Evolutionary conservation across 345 rosid genomes (phyloP), one percentile per base, ranked within the genome.

Genomic region (Brassica juncea): DNA sequence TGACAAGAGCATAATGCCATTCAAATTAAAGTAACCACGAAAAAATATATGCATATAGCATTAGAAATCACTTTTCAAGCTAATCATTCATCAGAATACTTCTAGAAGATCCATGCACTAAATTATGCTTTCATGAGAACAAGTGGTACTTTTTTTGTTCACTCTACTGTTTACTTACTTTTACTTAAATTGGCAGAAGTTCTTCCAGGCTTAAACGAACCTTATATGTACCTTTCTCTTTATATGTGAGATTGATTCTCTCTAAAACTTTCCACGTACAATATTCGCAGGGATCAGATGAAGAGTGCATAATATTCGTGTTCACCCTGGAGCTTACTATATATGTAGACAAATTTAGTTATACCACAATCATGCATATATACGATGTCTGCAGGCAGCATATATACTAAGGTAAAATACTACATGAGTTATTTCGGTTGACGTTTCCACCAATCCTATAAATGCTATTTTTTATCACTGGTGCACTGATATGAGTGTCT

Each of bases 1-100:
- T 27, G 65, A 27, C 65, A 60, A 60, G 35, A 27, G 34, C 65
- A 60, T 60, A 12, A 4, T 60, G 65, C 65, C 65, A 60, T 60
- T 52, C 35, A 5, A 5, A 11, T 27, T 60, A 27, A 60, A 60
- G 65, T 60, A 16, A 60, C 16, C 15, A 25, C 1, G 32, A 60
- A 27, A 11, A 4, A 12, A 11, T 3, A 11, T 3, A 60, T 28
- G 65, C 65, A 60, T 27, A 27, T 5, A 58, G 63, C 28, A 59
- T 23, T 27, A 10, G 34, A 60, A 60, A 60, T 60, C 35, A 60
- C 64, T 60, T 59, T 27, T 60, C 34, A 60, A 27, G 65, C 27
- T 60, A 60, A 52, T 60, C 65, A 35, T 35, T 35, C 42, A 7
- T 7, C 10, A 8, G 42, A 35, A 35, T 35, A 35, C 42, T 35